Base-by-base conservation (phyloP, 2,329 filamentous ascomycete genomes). In the Alternaria hordeiaustralica region DNA sequence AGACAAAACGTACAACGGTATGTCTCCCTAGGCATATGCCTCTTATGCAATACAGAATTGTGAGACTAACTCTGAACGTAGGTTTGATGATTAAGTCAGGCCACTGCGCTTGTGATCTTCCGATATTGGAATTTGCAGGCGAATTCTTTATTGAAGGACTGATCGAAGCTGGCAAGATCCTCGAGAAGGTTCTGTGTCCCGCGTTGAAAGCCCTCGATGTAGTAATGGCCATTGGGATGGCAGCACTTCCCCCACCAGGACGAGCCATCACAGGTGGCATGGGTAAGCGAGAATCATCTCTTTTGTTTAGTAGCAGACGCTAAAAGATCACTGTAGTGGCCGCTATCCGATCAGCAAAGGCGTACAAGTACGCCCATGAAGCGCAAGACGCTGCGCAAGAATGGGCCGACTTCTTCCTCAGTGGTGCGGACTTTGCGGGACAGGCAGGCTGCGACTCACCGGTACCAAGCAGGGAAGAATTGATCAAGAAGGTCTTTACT, bases 391-490 rank as follows among this genome's bases (percentile, higher is more conserved):
- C 33, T 2, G 33, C 33, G 7, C 33, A 36, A 36, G 33, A 36
- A 9, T 36, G 33, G 33, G 33, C 33, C 33, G 33, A 36, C 33
- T 36, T 36, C 33, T 36, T 36, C 15, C 33, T 36, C 15, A 36
- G 33, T 36, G 33, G 33, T 36, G 33, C 33, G 2, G 15, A 36
- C 33, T 36, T 36, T 36, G 33, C 33, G 33, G 33, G 33, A 36
- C 33, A 36, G 3, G 33, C 33, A 36, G 33, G 15, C 1, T 36
- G 33, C 0, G 1, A 0, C 33, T 0, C 33, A 0, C 33, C 0
- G 33, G 33, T 36, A 36, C 33, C 15, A 36, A 36, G 33, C 33
- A 4, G 7, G 33, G 33, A 36, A 1, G 7, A 36, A 0, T 36
- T 36, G 33, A 36, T 36, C 33, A 36, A 36, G 30, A 36, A 36